phyloP scores from a whole-genome alignment of 805 yeast species.

The Metschnikowia cubensis region DNA sequence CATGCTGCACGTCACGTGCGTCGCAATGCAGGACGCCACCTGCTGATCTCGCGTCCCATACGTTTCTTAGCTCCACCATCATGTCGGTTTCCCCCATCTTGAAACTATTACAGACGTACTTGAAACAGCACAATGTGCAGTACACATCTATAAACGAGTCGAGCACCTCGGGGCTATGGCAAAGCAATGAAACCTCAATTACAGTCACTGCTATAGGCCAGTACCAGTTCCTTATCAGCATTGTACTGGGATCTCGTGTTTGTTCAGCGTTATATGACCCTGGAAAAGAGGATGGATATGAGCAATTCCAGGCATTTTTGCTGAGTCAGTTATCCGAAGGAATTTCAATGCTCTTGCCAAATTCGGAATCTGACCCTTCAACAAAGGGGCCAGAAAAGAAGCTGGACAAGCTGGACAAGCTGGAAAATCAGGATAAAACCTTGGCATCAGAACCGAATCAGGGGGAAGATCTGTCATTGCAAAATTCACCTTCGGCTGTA shows the following conservation, averaged over 20 bases:
- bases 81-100: not conserved
- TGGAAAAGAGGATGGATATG: not conserved
- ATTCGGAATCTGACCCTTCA: not conserved
- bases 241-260: not conserved
- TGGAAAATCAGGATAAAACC: too few relatives aligned
- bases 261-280: not conserved
- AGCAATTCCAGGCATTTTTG: not conserved
- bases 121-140: constrained; percentile 1
- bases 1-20: not conserved
- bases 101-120: not conserved
- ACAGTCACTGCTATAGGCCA: not conserved
- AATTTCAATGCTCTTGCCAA: not conserved
- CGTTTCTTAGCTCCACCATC: not conserved
- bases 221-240: not conserved
- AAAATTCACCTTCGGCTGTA: not conserved
- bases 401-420: too few relatives aligned
- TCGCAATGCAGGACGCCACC: constrained; percentile 1
- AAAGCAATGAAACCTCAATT: not conserved
- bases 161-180: not conserved
- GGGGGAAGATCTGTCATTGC: too few relatives aligned
- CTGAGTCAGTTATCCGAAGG: not conserved
- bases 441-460: not conserved
- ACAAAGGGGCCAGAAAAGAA: not conserved
- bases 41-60: constrained; percentile 1
- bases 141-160: not conserved